Conservation (phyloP, 495 filamentous ascomycete genomes). For the Cenococcum geophilum region DNA sequence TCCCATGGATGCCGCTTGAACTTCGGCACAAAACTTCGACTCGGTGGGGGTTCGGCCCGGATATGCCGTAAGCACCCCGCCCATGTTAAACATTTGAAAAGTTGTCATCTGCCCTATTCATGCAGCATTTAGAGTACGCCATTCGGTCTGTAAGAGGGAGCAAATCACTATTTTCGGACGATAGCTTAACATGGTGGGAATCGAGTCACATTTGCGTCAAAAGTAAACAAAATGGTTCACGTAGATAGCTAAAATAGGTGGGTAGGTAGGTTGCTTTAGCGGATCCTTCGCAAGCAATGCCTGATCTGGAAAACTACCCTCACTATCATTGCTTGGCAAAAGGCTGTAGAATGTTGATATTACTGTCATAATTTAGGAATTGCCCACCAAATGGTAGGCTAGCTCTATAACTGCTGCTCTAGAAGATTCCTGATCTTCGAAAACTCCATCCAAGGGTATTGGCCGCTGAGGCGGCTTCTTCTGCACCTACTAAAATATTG, state of each 20-base stretch:
- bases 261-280: too few relatives aligned
- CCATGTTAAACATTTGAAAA: too few relatives aligned
- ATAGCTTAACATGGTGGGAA: too few relatives aligned
- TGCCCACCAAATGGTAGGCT: not conserved
- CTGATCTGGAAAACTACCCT: not conserved
- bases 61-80: not conserved
- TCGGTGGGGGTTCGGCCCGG: not conserved
- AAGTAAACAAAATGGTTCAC: too few relatives aligned
- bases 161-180: too few relatives aligned
- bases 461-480: not conserved
- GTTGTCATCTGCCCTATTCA: not conserved
- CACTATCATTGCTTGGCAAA: not conserved
- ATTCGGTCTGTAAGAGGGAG: too few relatives aligned
- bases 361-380: not conserved
- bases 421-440: slow-evolving; percentile 10
- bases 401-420: not conserved
- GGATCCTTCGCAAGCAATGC: not conserved
- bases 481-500: not conserved
- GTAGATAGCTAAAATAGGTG: too few relatives aligned
- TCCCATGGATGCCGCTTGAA: too few relatives aligned
- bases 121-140: not conserved
- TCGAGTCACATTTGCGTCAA: too few relatives aligned
- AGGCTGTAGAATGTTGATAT: not conserved
- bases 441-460: slow-evolving; percentile 6
- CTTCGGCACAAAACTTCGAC: not conserved